Evolutionary conservation across 2,329 filamentous ascomycete species (phyloP), one percentile per base, ranked within the genome.

Genomic region (Zopfia rhizophila): DNA sequence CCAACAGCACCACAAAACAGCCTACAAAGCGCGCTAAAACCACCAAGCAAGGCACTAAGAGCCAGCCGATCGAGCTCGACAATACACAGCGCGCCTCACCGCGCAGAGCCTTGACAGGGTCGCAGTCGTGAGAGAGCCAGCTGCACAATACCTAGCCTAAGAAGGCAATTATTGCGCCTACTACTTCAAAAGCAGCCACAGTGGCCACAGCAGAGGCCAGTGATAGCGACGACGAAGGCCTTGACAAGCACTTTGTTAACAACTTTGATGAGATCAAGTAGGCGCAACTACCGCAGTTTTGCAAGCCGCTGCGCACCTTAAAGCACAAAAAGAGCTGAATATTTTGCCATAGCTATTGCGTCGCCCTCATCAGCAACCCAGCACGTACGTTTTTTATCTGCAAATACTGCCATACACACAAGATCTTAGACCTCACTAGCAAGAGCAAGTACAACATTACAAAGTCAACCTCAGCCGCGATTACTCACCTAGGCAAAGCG

Each of bases 261-360:
- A 31, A 45, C 42, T 45, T 38, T 38, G 27, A 45, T 14, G 42
- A 27, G 11, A 45, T 45, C 5, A 22, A 45, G 14, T 45, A n/a
- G 33, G 14, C 12, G 12, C 25, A 21, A 12, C 31, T 45, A 19
- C 19, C 42, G 25, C 42, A 3, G 10, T 45, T 18, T 30, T 38
- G 18, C 16, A 45, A 45, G 39, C 30, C 39, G 16, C 3, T 35
- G 21, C n/a, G 13, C 19, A 24, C 42, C 3, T 35, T 38, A 25
- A 45, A 22, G 35, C 33, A 17, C 12, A 17, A 18, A 13, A 45
- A 38, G 18, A 38, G 33, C 35, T 45, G 19, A 19, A 38, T 45
- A 19, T 45, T 38, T 18, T 11, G 8, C 27, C 28, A 45, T 32
- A 28, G 33, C 27, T 45, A 38, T 27, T 22, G 42, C 17, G 42